Conservation (phyloP, 768 basidiomycete species). For the Exidia glandulosa region DNA sequence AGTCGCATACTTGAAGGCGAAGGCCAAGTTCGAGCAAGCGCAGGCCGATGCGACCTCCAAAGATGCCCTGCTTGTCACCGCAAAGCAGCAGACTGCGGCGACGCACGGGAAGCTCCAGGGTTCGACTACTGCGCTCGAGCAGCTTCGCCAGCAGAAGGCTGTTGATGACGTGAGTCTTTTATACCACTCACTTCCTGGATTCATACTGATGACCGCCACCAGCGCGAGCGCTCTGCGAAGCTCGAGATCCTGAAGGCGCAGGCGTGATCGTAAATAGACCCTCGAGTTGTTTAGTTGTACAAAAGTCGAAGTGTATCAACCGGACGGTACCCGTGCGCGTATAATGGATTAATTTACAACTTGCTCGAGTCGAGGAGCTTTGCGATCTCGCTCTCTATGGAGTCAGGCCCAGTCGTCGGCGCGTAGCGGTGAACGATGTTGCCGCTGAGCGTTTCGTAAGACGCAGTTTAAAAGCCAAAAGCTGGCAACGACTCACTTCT, state of each 20-base stretch:
- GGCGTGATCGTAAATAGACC: too few species aligned
- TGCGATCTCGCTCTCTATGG: constrained; percentile 51
- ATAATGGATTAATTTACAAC: not conserved
- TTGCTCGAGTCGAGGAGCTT: constrained; percentile 33
- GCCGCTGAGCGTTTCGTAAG: constrained; percentile 22
- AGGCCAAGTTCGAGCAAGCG: constrained; percentile 44
- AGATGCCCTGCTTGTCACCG: constrained; percentile 37
- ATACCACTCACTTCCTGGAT: constrained; percentile 3
- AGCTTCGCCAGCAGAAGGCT: constrained; percentile 48
- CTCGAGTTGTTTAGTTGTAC: too few species aligned
- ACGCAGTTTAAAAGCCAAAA: too few species aligned
- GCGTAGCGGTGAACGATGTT: constrained; percentile 68
- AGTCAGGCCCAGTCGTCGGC: constrained; percentile 45
- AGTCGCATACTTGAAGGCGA: constrained; percentile 48
- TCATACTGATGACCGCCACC: not conserved
- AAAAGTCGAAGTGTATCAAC: too few species aligned
- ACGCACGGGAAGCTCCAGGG: constrained; percentile 53
- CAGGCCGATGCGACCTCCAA: constrained; percentile 36
- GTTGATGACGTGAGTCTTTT: constrained; percentile 45
- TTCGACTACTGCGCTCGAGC: constrained; percentile 66
- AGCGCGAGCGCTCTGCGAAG: constrained; percentile 48
- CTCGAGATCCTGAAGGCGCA: constrained; percentile 13
- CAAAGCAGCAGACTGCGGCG: constrained; percentile 42
- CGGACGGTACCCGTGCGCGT: not conserved
- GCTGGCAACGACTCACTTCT: not conserved